Conservation (phyloP, 768 basidiomycete genomes). For the Plicaturopsis crispa region DNA sequence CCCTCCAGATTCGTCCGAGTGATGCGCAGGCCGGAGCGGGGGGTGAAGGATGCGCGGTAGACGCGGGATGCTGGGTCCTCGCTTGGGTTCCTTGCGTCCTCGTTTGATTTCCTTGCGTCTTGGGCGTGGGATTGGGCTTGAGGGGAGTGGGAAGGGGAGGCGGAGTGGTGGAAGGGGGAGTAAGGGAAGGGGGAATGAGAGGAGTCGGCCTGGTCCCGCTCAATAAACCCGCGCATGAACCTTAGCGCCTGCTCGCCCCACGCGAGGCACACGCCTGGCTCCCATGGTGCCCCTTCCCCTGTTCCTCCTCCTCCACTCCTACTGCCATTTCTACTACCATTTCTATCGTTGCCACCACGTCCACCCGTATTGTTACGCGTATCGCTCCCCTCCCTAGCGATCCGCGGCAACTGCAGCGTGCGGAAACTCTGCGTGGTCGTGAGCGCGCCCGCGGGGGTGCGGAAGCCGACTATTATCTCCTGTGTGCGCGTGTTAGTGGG, state of each 20-base stretch:
- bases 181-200: background rate
- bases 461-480: slow-evolving; percentile 86
- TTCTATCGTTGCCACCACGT: no score
- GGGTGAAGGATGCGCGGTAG: slow-evolving; percentile 66
- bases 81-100: slow-evolving; percentile 14
- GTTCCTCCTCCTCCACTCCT: no score
- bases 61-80: slow-evolving; percentile 28
- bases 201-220: background rate
- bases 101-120: slow-evolving; percentile 17
- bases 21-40: slow-evolving; percentile 53
- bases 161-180: background rate
- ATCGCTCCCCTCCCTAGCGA: slow-evolving; percentile 44
- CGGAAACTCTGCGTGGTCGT: slow-evolving; percentile 63
- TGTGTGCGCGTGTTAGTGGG: no score
- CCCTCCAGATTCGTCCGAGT: slow-evolving; percentile 39
- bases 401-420: slow-evolving; percentile 72
- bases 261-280: slow-evolving; percentile 63
- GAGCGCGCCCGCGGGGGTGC: slow-evolving; percentile 67
- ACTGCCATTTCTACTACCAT: no score
- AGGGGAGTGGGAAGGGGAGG: background rate
- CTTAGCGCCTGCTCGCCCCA: slow-evolving; percentile 64
- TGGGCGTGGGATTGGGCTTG: background rate
- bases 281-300: no score
- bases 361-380: background rate
- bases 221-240: slow-evolving; percentile 31